These are phyloP conservation scores for Chytriomyces confervae DNA, from an alignment of 192 early-diverging fungal species.

Conservation along the genomic window DNA sequence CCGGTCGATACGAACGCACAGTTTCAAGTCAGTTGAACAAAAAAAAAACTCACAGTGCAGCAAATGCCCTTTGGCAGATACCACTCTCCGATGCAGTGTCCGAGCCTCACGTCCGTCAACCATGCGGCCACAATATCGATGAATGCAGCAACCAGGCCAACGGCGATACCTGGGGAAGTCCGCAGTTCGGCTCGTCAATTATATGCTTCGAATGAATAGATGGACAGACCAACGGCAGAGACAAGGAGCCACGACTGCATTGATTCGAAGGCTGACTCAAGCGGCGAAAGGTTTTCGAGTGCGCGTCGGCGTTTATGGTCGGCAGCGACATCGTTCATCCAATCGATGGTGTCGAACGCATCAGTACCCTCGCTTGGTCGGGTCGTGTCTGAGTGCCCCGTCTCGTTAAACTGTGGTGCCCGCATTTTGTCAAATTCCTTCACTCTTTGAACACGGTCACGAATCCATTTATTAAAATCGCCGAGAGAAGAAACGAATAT, in stretches of 20 bases:
- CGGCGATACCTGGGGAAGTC: constrained; percentile 43
- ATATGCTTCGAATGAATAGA: neutral
- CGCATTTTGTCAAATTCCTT: no score
- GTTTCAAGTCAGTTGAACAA: constrained; percentile 22
- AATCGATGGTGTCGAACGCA: constrained; percentile 27
- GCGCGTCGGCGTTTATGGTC: constrained; percentile 45
- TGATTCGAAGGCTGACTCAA: constrained; percentile 58
- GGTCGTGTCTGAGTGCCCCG: no score
- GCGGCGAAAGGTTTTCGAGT: neutral
- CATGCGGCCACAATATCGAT: constrained; percentile 90
- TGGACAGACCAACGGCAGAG: constrained; percentile 66
- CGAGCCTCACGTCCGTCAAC: constrained; percentile 87
- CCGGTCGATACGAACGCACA: neutral
- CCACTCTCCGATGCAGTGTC: constrained; percentile 82
- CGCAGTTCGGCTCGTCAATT: neutral
- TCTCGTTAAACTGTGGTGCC: no score
- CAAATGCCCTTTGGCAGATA: constrained; percentile 94
- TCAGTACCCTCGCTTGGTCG: no score
- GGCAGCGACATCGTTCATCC: constrained; percentile 46
- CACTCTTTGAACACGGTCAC: no score
- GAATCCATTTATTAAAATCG: no score
- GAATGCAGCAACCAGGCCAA: constrained; percentile 84
- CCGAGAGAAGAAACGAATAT: no score
- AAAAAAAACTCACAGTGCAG: constrained; percentile 57
- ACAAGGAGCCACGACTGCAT: constrained; percentile 87